A percentile compares a stretch with the other conserved stretches of the same genome.
Conservation (phyloP, 2,329 filamentous ascomycete genomes). For the Cladophialophora yegresii region DNA sequence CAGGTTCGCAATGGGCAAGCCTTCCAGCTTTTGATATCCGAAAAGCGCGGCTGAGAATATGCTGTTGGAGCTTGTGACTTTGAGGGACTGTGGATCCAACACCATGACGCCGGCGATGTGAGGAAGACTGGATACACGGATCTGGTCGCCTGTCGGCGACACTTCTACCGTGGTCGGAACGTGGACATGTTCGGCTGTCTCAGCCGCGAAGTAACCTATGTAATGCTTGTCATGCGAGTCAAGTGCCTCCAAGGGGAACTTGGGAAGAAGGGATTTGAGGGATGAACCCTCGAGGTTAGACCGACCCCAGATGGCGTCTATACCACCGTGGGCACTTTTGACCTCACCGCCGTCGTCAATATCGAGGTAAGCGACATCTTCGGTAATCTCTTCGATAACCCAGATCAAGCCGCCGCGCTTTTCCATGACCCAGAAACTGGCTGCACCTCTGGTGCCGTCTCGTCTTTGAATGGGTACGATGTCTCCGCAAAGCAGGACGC, state of each 20-base stretch:
- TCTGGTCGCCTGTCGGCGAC: slow-evolving; percentile 66
- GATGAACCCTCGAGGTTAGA: slow-evolving; percentile 68
- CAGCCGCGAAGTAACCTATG: slow-evolving; percentile 76
- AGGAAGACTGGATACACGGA: slow-evolving; percentile 89
- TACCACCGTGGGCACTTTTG: slow-evolving; percentile 69
- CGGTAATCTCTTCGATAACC: slow-evolving; percentile 96
- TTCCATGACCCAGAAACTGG: slow-evolving; percentile 98
- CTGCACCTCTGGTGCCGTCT: slow-evolving; percentile 86
- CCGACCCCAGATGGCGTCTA: slow-evolving; percentile 79
- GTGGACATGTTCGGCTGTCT: slow-evolving; percentile 72
- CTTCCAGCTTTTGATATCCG: slow-evolving; percentile 80
- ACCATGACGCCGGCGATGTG: slow-evolving; percentile 98
- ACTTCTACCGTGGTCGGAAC: slow-evolving; percentile 83
- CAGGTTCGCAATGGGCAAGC: slow-evolving; percentile 73
- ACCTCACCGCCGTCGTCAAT: slow-evolving; percentile 78
- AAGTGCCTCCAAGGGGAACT: slow-evolving; percentile 68
- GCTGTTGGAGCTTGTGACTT: slow-evolving; percentile 88
- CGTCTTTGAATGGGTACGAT: slow-evolving; percentile 98
- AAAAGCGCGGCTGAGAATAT: slow-evolving; percentile 93
- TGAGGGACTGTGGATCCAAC: slow-evolving; percentile 73
- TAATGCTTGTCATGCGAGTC: slow-evolving; percentile 48
- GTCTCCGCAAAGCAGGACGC: slow-evolving; percentile 90
- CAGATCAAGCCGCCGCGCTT: slow-evolving; percentile 92
- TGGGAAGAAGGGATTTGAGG: slow-evolving; percentile 75
- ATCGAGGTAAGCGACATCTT: slow-evolving; percentile 78